Percentiles rank a stretch among this genome's conserved stretches.
These are phyloP conservation scores for Byssoonygena ceratinophila DNA, from an alignment of 2,329 filamentous ascomycete species.

Conservation along the genomic window DNA sequence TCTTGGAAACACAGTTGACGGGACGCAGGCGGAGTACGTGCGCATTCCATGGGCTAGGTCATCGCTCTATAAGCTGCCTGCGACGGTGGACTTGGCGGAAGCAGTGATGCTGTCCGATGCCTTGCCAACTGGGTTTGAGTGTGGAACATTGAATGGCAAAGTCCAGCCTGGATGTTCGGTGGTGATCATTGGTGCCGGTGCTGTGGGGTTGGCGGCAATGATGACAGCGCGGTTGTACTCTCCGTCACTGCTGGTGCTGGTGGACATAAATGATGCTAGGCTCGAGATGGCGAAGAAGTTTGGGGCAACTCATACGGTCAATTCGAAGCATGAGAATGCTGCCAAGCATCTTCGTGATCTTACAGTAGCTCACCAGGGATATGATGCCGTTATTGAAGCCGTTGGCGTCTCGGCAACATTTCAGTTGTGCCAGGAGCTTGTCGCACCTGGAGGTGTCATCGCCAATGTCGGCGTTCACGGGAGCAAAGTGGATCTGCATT, in stretches of 20 bases:
- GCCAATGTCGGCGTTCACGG: constrained; percentile 52
- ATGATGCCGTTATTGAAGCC: constrained; percentile 49
- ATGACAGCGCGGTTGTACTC: constrained; percentile 48
- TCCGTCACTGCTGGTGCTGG: constrained; percentile 41
- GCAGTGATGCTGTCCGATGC: constrained; percentile 47
- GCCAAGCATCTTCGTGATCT: constrained; percentile 34
- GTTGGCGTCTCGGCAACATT: constrained; percentile 47
- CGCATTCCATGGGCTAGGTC: constrained; percentile 43
- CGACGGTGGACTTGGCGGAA: constrained; percentile 33
- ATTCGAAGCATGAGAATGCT: constrained; percentile 30
- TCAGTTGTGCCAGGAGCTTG: constrained; percentile 43
- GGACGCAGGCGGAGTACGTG: constrained; percentile 49
- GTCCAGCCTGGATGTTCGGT: constrained; percentile 45
- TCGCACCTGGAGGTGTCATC: constrained; percentile 45
- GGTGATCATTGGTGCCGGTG: constrained; percentile 47
- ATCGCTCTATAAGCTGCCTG: constrained; percentile 39
- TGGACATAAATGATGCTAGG: constrained; percentile 43
- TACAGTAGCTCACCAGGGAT: constrained; percentile 39
- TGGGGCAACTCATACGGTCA: constrained; percentile 40
- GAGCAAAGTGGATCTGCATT: constrained; percentile 41
- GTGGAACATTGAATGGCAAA: constrained; percentile 42
- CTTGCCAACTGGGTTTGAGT: constrained; percentile 47
- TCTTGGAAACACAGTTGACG: constrained; percentile 40
- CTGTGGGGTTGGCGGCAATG: constrained; percentile 36
- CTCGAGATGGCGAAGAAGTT: constrained; percentile 40